Evolutionary conservation across 495 filamentous ascomycete species (phyloP).

Genomic region (Aspergillus affinis): DNA sequence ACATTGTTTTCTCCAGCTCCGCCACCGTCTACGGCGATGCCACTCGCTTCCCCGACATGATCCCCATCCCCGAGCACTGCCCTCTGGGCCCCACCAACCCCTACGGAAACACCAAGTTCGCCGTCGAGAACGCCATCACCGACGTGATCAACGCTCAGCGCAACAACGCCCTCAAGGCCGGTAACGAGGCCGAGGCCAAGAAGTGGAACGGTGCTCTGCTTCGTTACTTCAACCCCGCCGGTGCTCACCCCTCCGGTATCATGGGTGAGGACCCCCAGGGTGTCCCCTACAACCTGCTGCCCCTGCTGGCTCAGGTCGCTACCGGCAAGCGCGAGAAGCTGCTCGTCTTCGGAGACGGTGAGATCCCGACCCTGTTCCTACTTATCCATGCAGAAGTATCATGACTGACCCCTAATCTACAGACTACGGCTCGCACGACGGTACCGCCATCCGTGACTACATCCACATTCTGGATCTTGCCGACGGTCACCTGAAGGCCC

Average conservation of each 20-base stretch:
- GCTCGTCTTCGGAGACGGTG: constrained; percentile 91
- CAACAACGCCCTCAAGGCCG: constrained; percentile 75
- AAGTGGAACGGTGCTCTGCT: constrained; percentile 93
- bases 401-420: background rate
- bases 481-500: constrained; percentile 82
- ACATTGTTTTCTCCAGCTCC: constrained; percentile 97
- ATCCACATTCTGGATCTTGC: constrained; percentile 90
- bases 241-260: constrained; percentile 90
- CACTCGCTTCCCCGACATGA: constrained; percentile 95
- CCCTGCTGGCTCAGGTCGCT: constrained; percentile 91
- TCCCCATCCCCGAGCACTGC: constrained; percentile 96
- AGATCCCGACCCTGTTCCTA: constrained; percentile 26
- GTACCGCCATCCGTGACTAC: constrained; percentile 76
- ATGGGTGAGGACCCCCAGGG: constrained; percentile 99
- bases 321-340: constrained; percentile 94
- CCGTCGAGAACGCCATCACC: constrained; percentile 85
- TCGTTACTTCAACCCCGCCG: constrained; percentile 96
- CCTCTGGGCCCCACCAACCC: constrained; percentile 96
- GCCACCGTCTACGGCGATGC: constrained; percentile 98
- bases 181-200: constrained; percentile 62
- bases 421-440: constrained; percentile 91
- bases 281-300: constrained; percentile 92
- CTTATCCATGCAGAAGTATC: background rate
- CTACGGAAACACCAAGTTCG: constrained; percentile 92
- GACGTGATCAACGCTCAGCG: constrained; percentile 88